Percentiles rank a stretch among this genome's conserved stretches.
Conservation (phyloP, 139 green algal genomes). For the Picochlorum costavermella region DNA sequence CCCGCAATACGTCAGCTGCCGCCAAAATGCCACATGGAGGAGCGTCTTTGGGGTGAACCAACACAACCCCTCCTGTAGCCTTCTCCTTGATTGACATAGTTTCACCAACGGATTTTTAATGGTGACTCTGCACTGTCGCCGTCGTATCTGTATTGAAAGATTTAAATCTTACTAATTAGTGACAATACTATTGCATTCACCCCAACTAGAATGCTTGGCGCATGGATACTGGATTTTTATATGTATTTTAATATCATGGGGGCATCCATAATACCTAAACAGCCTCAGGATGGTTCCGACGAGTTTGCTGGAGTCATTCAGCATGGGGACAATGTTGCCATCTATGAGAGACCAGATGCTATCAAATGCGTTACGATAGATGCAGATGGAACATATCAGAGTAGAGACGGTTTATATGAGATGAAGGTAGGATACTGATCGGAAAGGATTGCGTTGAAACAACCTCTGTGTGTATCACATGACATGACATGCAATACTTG, state of each 20-base stretch:
- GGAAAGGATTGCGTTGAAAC: too few species aligned
- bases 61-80: too few species aligned
- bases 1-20: conserved; percentile 26
- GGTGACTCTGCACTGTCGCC: too few species aligned
- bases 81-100: too few species aligned
- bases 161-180: too few species aligned
- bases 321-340: conserved; percentile 68
- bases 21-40: conserved; percentile 40
- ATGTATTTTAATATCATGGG: too few species aligned
- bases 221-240: too few species aligned
- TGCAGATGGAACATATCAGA: conserved; percentile 29
- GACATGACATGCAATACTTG: not conserved
- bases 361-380: conserved; percentile 61
- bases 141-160: too few species aligned
- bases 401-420: conserved; percentile 50
- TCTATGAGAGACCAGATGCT: conserved; percentile 64
- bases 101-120: too few species aligned
- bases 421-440: conserved; percentile 23
- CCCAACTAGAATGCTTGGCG: too few species aligned
- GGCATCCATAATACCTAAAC: not conserved
- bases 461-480: too few species aligned
- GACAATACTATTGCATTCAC: too few species aligned
- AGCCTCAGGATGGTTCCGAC: not conserved
- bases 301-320: conserved; percentile 26
- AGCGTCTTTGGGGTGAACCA: conserved; percentile 14